A percentile compares a stretch with the other conserved stretches of the same genome.
These are phyloP conservation scores for Drechslerella dactyloides DNA, from an alignment of 2,329 filamentous ascomycete genomes.

Conservation along the genomic window DNA sequence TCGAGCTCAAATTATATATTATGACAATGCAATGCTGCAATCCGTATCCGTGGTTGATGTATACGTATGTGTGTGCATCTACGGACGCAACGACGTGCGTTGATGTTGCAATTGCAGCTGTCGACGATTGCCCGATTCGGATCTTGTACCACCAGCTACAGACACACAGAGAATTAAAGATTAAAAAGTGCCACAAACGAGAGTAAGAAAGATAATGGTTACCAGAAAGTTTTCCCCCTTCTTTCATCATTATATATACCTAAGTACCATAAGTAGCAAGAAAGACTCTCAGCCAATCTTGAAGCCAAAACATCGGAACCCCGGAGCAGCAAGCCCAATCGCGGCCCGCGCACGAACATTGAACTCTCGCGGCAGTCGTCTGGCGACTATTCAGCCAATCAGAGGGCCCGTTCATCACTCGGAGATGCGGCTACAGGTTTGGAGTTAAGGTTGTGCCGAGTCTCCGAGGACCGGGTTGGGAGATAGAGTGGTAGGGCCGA, in stretches of 20 bases:
- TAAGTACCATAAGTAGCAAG: background rate
- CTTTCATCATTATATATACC: background rate
- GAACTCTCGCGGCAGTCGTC: background rate
- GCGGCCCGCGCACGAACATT: background rate
- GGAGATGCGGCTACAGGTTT: background rate
- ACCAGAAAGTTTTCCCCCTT: too few species aligned
- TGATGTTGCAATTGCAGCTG: too few species aligned
- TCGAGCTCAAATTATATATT: too few species aligned
- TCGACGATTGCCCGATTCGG: too few species aligned
- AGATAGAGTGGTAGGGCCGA: background rate
- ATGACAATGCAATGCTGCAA: too few species aligned
- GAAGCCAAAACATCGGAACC: background rate
- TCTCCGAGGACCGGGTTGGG: background rate
- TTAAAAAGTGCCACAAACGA: background rate
- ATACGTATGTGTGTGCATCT: background rate
- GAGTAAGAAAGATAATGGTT: background rate
- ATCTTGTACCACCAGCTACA: background rate
- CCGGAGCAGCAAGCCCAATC: too few species aligned
- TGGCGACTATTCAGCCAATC: background rate
- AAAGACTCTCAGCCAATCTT: background rate
- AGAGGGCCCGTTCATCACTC: background rate
- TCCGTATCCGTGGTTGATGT: too few species aligned
- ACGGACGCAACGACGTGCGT: too few species aligned
- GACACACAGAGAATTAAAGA: background rate
- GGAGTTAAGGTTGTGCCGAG: constrained; percentile 2